Conservation (phyloP, 768 basidiomycete species). For the Boletus coccyginus region DNA sequence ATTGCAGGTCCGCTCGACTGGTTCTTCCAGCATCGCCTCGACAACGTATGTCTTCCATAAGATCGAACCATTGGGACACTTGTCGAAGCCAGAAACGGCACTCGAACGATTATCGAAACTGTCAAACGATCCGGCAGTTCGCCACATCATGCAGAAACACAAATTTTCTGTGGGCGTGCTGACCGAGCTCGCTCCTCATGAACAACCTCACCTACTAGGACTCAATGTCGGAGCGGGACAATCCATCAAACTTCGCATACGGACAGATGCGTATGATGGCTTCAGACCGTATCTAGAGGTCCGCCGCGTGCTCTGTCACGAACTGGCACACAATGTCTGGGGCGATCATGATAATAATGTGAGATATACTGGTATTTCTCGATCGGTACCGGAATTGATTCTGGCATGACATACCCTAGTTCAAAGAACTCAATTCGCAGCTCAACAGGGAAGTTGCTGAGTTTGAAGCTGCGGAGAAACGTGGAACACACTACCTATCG, state of each 20-base stretch:
- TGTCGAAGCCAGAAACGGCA: slow-evolving; percentile 62
- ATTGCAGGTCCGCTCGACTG: slow-evolving; percentile 59
- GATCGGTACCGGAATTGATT: not conserved
- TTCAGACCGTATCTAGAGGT: slow-evolving; percentile 65
- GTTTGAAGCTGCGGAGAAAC: slow-evolving; percentile 52
- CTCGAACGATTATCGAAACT: slow-evolving; percentile 53
- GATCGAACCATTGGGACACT: slow-evolving; percentile 57
- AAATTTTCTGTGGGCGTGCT: slow-evolving; percentile 64
- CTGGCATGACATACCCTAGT: slow-evolving; percentile 35
- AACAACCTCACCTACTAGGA: slow-evolving; percentile 67
- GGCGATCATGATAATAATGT: slow-evolving; percentile 72
- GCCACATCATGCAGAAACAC: slow-evolving; percentile 68
- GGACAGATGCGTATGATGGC: slow-evolving; percentile 71
- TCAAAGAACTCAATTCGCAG: slow-evolving; percentile 72
- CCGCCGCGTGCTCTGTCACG: slow-evolving; percentile 71
- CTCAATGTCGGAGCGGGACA: slow-evolving; percentile 63
- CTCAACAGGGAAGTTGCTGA: slow-evolving; percentile 71
- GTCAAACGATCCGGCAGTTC: slow-evolving; percentile 68
- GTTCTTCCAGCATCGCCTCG: slow-evolving; percentile 35
- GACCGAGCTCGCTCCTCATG: slow-evolving; percentile 78
- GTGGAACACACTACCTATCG: slow-evolving; percentile 54
- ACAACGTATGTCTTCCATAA: slow-evolving; percentile 61
- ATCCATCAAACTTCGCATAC: slow-evolving; percentile 62
- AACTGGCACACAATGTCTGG: slow-evolving; percentile 74
- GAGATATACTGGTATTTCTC: slow-evolving; percentile 21